Percentiles rank a stretch among this genome's conserved stretches.
Evolutionary conservation across 2,329 filamentous ascomycete genomes (phyloP).

Genomic region (Onygena corvina): DNA sequence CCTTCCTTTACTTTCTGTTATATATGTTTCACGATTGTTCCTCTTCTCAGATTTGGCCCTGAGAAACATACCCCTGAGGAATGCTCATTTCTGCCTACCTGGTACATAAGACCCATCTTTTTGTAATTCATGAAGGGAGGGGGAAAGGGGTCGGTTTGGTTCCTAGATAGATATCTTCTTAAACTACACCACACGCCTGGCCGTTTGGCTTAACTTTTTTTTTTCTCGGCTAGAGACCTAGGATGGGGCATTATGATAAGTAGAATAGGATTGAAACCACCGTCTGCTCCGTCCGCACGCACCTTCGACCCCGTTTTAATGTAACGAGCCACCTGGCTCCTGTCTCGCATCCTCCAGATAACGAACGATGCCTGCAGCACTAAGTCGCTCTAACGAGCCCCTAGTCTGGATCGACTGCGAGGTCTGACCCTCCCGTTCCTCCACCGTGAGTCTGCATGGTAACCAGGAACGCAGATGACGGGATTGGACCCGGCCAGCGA

Average conservation of each 20-base stretch:
- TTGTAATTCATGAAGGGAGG: no score
- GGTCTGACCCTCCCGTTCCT: conserved; percentile 28
- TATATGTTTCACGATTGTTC: no score
- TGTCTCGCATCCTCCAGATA: background rate
- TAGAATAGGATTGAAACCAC: no score
- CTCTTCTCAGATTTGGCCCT: background rate
- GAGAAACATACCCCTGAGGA: background rate
- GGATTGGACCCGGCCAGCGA: conserved; percentile 67
- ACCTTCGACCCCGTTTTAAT: no score
- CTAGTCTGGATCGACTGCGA: conserved; percentile 81
- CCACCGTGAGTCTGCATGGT: background rate
- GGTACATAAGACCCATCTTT: no score
- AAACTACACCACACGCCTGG: no score
- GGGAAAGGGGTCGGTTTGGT: no score
- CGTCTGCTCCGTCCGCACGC: no score
- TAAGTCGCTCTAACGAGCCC: conserved; percentile 47
- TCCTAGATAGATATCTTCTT: no score
- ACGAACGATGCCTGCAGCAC: conserved; percentile 1
- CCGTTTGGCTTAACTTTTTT: no score
- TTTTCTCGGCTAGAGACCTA: no score
- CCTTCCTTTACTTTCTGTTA: background rate
- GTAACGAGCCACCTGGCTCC: background rate
- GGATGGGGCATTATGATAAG: no score
- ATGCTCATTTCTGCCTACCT: background rate
- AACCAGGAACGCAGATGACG: conserved; percentile 60